Conservation (phyloP, 129 eudicot species). For the Deinandra increscens region DNA sequence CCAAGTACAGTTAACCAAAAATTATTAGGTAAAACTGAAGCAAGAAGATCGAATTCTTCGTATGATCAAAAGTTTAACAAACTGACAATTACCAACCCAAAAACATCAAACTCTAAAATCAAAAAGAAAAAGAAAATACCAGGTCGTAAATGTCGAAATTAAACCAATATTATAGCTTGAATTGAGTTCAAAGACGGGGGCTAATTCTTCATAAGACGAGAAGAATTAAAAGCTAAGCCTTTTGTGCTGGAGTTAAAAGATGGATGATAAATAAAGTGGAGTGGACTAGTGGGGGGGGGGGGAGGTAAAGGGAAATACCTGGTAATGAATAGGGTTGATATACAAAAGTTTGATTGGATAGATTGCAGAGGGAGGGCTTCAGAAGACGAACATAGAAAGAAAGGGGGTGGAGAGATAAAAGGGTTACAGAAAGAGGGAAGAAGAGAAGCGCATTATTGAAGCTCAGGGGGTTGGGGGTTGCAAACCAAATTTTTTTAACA, state of each 20-base stretch:
- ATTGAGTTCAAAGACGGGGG: conserved; percentile 6
- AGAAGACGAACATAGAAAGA: conserved; percentile 33
- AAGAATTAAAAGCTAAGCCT: not conserved
- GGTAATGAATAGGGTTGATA: conserved; percentile 38
- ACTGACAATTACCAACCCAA: not conserved
- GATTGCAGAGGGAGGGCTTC: conserved; percentile 36
- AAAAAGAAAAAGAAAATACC: conserved; percentile 4
- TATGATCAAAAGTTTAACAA: no score
- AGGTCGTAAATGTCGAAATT: conserved; percentile 5
- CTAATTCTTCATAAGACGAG: not conserved
- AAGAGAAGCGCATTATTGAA: conserved; percentile 38
- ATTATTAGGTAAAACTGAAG: conserved; percentile 1
- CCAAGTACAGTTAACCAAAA: not conserved
- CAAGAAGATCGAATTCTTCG: not conserved
- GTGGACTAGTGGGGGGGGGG: no score
- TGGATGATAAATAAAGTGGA: conserved; percentile 5
- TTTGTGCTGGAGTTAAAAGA: no score
- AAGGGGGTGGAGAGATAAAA: conserved; percentile 10
- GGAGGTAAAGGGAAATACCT: conserved; percentile 36
- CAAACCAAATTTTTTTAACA: no score
- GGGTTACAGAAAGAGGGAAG: no score
- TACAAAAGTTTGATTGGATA: conserved; percentile 18
- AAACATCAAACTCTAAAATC: conserved; percentile 37
- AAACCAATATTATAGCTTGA: conserved; percentile 17
- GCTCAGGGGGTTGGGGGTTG: conserved; percentile 42